Conservation (phyloP, 257 asterid species). For the Oldenlandia corymbosa region DNA sequence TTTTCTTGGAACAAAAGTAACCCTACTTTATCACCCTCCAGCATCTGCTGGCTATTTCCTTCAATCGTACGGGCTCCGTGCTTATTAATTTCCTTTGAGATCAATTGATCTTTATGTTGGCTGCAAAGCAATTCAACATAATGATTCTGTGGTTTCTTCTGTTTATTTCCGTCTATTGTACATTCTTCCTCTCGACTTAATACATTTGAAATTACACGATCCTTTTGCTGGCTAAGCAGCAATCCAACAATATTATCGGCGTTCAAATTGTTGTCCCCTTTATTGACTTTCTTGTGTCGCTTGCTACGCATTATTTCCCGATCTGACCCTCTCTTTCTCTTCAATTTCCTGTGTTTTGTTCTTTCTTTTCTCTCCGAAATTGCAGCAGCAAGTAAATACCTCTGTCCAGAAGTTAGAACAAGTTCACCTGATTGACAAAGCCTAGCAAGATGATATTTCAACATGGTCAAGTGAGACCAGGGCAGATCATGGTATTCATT, state of each 20-base stretch:
- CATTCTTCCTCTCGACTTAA: neutral
- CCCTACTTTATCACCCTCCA: neutral
- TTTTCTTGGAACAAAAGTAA: neutral
- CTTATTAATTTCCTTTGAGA: neutral
- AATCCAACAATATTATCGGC: constrained; percentile 8
- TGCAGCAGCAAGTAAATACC: constrained; percentile 28
- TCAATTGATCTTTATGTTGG: neutral
- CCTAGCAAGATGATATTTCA: constrained; percentile 38
- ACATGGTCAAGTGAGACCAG: constrained; percentile 41
- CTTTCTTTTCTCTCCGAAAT: constrained; percentile 4
- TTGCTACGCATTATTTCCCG: constrained; percentile 23
- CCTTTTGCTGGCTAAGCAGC: constrained; percentile 3
- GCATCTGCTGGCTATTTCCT: neutral
- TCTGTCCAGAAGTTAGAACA: constrained; percentile 15
- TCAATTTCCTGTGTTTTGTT: constrained; percentile 17
- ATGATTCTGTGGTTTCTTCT: neutral
- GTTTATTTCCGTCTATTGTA: neutral
- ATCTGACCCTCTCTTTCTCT: constrained; percentile 30
- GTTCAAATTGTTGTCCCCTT: constrained; percentile 11
- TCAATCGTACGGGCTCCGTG: neutral
- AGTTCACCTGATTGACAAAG: constrained; percentile 38
- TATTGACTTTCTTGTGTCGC: constrained; percentile 13
- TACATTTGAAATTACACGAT: constrained; percentile 5
- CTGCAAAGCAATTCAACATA: neutral
- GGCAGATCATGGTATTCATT: constrained; percentile 38